phyloP scores from a whole-genome alignment of 1,284 basidiomycete genomes.

The Paramarasmius palmivorus region DNA sequence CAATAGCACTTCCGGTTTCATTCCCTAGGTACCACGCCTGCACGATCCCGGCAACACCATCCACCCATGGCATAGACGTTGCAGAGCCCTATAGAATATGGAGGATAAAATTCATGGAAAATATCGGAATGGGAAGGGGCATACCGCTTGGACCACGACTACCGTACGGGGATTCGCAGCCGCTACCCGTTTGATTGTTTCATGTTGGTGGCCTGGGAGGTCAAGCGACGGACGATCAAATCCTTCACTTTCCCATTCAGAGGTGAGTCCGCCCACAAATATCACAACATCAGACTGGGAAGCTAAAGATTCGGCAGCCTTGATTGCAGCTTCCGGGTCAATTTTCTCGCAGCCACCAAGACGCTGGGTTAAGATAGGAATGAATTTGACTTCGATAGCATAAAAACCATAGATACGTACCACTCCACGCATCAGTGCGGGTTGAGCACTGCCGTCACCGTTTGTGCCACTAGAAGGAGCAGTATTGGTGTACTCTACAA shows the following conservation, averaged over 20 bases:
- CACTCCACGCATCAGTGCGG: constrained; percentile 67
- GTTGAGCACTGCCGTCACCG: constrained; percentile 49
- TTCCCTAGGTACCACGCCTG: constrained; percentile 78
- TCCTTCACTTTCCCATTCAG: constrained; percentile 72
- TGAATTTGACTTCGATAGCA: not conserved
- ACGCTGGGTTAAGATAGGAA: constrained; percentile 41
- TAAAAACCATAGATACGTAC: constrained; percentile 35
- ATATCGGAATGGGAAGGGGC: constrained; percentile 18
- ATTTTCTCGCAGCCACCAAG: constrained; percentile 67
- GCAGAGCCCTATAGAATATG: constrained; percentile 52
- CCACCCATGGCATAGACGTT: constrained; percentile 67
- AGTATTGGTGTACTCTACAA: constrained; percentile 66
- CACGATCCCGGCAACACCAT: constrained; percentile 50
- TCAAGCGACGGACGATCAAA: constrained; percentile 61
- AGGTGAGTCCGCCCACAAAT: constrained; percentile 63
- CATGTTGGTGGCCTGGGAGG: constrained; percentile 63
- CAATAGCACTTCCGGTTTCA: constrained; percentile 73
- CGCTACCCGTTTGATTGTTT: constrained; percentile 58
- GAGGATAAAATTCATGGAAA: not conserved
- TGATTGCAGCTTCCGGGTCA: constrained; percentile 56
- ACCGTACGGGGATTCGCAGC: constrained; percentile 64
- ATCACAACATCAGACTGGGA: constrained; percentile 57
- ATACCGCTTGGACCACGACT: constrained; percentile 68
- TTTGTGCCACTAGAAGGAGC: constrained; percentile 43
- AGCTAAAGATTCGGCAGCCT: constrained; percentile 61